These are phyloP conservation scores for Debaryomyces hansenii DNA, from an alignment of 805 yeast species.

Conservation along the genomic window DNA sequence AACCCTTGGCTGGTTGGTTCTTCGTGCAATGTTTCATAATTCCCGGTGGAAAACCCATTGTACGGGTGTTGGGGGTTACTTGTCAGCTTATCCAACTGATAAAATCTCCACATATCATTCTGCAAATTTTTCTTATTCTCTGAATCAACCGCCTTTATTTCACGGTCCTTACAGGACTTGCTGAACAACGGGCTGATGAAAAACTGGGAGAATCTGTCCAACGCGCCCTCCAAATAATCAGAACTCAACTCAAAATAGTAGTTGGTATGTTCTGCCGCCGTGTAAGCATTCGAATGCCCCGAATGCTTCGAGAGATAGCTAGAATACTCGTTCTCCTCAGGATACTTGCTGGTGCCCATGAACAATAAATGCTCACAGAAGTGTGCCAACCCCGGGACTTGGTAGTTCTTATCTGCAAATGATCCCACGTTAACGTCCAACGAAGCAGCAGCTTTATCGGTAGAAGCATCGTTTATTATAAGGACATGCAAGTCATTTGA, in stretches of 20 bases:
- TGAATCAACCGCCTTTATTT: constrained; percentile 91
- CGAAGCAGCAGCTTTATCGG: constrained; percentile 79
- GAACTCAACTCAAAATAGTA: constrained; percentile 84
- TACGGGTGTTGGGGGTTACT: constrained; percentile 80
- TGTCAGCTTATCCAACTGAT: constrained; percentile 76
- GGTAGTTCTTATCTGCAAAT: constrained; percentile 60
- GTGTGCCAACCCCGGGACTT: constrained; percentile 75
- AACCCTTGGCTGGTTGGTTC: constrained; percentile 59
- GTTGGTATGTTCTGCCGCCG: constrained; percentile 85
- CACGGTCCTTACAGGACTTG: constrained; percentile 79
- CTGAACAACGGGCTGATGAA: constrained; percentile 82
- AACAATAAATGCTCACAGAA: constrained; percentile 65
- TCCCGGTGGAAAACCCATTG: constrained; percentile 89
- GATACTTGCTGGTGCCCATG: constrained; percentile 79
- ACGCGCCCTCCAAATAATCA: constrained; percentile 77
- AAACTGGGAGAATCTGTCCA: constrained; percentile 91
- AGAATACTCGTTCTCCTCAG: constrained; percentile 71
- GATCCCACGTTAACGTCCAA: constrained; percentile 79
- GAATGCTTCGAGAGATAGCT: constrained; percentile 78
- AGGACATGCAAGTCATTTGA: constrained; percentile 60
- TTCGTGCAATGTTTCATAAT: constrained; percentile 67
- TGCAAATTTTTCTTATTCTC: constrained; percentile 95
- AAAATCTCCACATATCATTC: constrained; percentile 83
- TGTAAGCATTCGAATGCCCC: constrained; percentile 90
- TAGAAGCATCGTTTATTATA: constrained; percentile 63